These are phyloP conservation scores for Penicillium crustosum DNA, from an alignment of 2,329 filamentous ascomycete species.

Conservation along the genomic window DNA sequence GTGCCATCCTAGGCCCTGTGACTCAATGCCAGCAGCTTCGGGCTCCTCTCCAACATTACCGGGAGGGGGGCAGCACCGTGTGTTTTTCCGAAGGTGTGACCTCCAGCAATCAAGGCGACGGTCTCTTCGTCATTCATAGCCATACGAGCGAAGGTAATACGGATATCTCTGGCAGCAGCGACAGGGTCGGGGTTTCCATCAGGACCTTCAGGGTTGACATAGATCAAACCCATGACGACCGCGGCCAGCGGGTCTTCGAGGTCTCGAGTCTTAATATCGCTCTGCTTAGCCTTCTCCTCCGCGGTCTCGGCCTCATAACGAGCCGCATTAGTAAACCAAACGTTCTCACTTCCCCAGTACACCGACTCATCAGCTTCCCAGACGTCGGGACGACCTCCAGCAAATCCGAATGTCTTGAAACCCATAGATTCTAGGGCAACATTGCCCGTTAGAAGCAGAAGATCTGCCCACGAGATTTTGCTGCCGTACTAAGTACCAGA, in stretches of 20 bases:
- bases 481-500: constrained; percentile 58
- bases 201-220: constrained; percentile 78
- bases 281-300: constrained; percentile 40
- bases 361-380: constrained; percentile 74
- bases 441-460: constrained; percentile 70
- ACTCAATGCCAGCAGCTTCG: constrained; percentile 61
- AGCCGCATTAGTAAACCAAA: constrained; percentile 66
- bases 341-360: constrained; percentile 75
- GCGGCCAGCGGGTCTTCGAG: constrained; percentile 68
- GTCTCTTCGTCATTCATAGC: constrained; percentile 83
- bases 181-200: constrained; percentile 69
- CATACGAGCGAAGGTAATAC: constrained; percentile 73
- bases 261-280: constrained; percentile 59
- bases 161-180: constrained; percentile 70
- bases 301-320: constrained; percentile 60
- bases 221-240: constrained; percentile 75
- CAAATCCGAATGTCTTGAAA: constrained; percentile 71
- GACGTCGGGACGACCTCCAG: constrained; percentile 68
- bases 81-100: constrained; percentile 78
- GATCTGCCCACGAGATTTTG: constrained; percentile 79
- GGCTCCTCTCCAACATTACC: constrained; percentile 68
- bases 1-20: constrained; percentile 71
- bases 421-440: constrained; percentile 77
- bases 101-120: constrained; percentile 74
- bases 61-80: constrained; percentile 66